A percentile compares a stretch with the other conserved stretches of the same genome.
These are phyloP conservation scores for Prunus mira DNA, from an alignment of 306 rosid species.

Conservation along the genomic window DNA sequence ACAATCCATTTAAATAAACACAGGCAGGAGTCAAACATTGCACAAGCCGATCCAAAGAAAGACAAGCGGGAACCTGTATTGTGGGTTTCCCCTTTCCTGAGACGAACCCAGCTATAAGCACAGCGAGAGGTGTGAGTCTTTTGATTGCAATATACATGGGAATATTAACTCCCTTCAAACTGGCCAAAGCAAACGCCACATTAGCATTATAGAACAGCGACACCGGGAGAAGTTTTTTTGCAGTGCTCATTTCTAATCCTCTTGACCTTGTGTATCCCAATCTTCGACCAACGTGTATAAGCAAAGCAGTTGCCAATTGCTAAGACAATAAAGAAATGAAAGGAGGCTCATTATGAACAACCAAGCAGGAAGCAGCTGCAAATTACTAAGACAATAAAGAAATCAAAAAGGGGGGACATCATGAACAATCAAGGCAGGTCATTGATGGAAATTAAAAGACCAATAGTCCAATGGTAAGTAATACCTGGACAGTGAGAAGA, in stretches of 20 bases:
- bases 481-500: slow-evolving; percentile 87
- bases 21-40: background rate
- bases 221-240: slow-evolving; percentile 69
- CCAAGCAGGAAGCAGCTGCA: slow-evolving; percentile 31
- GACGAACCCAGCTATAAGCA: slow-evolving; percentile 70
- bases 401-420: background rate
- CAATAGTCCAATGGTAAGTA: background rate
- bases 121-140: slow-evolving; percentile 98
- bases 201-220: slow-evolving; percentile 91
- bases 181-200: slow-evolving; percentile 95
- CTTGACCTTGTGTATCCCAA: slow-evolving; percentile 70
- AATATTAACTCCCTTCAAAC: slow-evolving; percentile 94
- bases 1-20: background rate
- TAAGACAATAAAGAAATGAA: slow-evolving; percentile 22
- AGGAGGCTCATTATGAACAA: slow-evolving; percentile 6
- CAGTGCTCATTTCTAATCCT: slow-evolving; percentile 62
- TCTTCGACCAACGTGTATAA: slow-evolving; percentile 65
- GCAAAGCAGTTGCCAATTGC: slow-evolving; percentile 78
- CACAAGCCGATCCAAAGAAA: background rate
- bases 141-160: slow-evolving; percentile 98
- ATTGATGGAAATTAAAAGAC: background rate
- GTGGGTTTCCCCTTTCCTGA: slow-evolving; percentile 77
- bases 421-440: background rate
- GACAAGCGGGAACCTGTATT: slow-evolving; percentile 41
- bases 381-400: slow-evolving; percentile 40